Percentiles rank a stretch among this genome's conserved stretches.
These are phyloP conservation scores for Hymenoscyphus fraxineus DNA, from an alignment of 2,329 filamentous ascomycete genomes.

Conservation along the genomic window DNA sequence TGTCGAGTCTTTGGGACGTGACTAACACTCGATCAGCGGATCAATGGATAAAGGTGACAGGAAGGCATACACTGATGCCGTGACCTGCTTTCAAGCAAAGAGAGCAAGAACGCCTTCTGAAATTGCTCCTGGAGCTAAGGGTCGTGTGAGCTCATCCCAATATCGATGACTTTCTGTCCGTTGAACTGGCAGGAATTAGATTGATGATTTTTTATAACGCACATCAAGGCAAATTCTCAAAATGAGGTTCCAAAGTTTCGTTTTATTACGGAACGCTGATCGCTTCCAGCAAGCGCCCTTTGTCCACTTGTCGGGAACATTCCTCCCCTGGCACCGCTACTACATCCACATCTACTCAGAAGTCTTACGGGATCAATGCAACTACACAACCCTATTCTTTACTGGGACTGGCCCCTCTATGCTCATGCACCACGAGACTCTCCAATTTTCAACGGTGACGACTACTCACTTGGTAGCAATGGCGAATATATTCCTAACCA, in stretches of 20 bases:
- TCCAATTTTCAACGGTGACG: conserved; percentile 51
- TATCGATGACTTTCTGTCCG: not conserved
- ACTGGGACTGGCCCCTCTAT: conserved; percentile 40
- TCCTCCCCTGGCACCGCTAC: conserved; percentile 43
- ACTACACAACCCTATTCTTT: conserved; percentile 35
- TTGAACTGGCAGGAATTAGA: conserved; percentile 13
- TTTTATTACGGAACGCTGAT: not conserved
- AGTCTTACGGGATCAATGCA: conserved; percentile 39
- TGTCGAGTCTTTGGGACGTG: too few species aligned
- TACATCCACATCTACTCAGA: conserved; percentile 40
- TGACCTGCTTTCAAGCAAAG: conserved; percentile 34
- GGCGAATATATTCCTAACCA: conserved; percentile 33
- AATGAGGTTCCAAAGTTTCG: too few species aligned
- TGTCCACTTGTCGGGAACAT: conserved; percentile 12
- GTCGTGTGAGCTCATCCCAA: conserved; percentile 24
- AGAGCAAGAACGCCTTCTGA: conserved; percentile 26
- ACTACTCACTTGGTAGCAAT: conserved; percentile 41
- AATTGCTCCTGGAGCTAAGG: conserved; percentile 33
- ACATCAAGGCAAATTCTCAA: conserved; percentile 23
- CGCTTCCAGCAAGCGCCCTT: conserved; percentile 24
- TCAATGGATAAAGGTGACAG: conserved; percentile 7
- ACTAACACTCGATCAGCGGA: not conserved
- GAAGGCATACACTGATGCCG: conserved; percentile 34
- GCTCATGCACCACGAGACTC: conserved; percentile 45
- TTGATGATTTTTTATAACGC: conserved; percentile 37